These are phyloP conservation scores for Solanum pinnatisectum DNA, from an alignment of 257 asterid species.

Conservation along the genomic window DNA sequence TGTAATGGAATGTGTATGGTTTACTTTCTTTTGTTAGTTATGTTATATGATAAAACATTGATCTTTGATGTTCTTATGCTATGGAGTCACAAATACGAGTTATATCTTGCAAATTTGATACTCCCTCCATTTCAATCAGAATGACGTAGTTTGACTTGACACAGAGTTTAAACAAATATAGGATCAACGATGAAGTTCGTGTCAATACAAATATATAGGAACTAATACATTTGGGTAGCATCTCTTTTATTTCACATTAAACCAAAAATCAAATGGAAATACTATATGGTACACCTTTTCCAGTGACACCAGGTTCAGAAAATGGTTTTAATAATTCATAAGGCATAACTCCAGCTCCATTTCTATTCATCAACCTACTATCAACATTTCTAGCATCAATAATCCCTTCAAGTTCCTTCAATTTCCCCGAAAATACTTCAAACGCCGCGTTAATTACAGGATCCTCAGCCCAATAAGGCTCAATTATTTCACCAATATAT, in stretches of 20 bases:
- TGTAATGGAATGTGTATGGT: background rate
- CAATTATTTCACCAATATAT: background rate
- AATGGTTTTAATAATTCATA: background rate
- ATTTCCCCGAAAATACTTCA: background rate
- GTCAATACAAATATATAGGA: background rate
- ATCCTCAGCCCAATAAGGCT: background rate
- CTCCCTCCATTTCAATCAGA: too few relatives aligned
- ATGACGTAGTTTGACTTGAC: too few relatives aligned
- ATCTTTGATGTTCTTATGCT: background rate
- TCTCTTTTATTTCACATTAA: background rate
- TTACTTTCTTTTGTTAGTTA: too few relatives aligned
- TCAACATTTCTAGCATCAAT: background rate
- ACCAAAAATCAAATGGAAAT: background rate
- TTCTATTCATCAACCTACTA: background rate
- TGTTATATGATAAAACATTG: background rate
- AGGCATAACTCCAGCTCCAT: background rate
- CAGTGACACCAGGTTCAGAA: background rate
- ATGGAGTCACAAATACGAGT: too few relatives aligned
- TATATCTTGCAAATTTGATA: too few relatives aligned
- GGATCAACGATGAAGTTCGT: too few relatives aligned
- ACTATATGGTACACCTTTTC: background rate
- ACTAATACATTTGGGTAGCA: background rate
- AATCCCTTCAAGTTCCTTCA: background rate
- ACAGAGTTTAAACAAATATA: too few relatives aligned
- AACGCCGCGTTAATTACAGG: background rate